Evolutionary conservation across 441 rosid genomes (phyloP), one percentile per base, ranked within the genome.

Genomic region (Corymbia calophylla): DNA sequence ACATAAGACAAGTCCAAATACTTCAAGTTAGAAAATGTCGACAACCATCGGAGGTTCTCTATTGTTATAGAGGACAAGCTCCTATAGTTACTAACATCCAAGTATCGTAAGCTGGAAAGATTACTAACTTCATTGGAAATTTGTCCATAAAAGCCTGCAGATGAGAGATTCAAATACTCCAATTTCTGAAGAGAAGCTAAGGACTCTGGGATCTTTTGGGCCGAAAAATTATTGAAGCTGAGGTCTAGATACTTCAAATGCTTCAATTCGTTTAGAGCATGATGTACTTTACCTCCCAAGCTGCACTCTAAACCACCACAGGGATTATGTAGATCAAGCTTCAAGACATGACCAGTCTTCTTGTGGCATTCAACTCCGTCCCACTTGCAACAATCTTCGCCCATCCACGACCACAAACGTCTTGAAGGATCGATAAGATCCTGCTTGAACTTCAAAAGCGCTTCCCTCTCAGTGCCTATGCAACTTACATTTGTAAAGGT

Each of bases 61-160:
- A 13, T 0, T 1, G n/a, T 60, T 60, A 60, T 60, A 11, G 66
- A 60, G 1, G 66, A 1, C 1, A 0, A 25, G 29, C 64, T 1
- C 64, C 64, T 23, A 0, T 14, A 12, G 66, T 60, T 60, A 60
- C 66, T 60, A 1, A 60, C 31, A 60, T 60, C 66, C 31, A 60
- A 2, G 29, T 60, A 60, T 27, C 29, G 66, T 60, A 60, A 27
- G 66, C 66, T 25, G 6, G 66, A 60, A 60, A 60, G 66, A n/a
- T 60, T 60, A 60, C 66, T 27, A 11, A 60, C 7, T 29, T 60
- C 15, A 60, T 60, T 60, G 14, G 66, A 60, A 60, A 60, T 27
- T 4, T 60, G 66, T 27, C 66, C 66, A 60, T 60, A 60, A 25
- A 60, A 60, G 66, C 66, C 66, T 2, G 16, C 31, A 60, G 31